These are phyloP conservation scores for Eucalyptus cloeziana DNA, from an alignment of 345 rosid genomes.

Conservation along the genomic window DNA sequence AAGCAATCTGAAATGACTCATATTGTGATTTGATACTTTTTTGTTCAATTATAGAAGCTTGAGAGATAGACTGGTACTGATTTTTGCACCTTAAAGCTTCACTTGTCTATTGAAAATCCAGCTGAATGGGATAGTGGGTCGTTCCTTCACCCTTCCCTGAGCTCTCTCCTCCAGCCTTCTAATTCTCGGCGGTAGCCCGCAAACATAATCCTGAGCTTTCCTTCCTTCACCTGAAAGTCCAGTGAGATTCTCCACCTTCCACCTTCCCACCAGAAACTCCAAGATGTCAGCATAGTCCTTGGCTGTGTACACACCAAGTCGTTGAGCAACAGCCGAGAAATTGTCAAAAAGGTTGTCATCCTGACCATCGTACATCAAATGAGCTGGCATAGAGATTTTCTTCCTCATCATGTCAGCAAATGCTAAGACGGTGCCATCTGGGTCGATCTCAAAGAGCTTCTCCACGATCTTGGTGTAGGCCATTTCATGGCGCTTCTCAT, in stretches of 20 bases:
- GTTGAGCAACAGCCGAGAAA: slow-evolving; percentile 85
- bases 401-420: slow-evolving; percentile 96
- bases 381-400: slow-evolving; percentile 97
- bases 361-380: slow-evolving; percentile 79
- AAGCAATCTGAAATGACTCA: not conserved
- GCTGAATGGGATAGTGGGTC: slow-evolving; percentile 55
- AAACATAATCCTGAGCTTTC: slow-evolving; percentile 80
- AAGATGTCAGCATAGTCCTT: slow-evolving; percentile 81
- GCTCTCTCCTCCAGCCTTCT: slow-evolving; percentile 86
- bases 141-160: slow-evolving; percentile 55
- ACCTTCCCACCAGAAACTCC: slow-evolving; percentile 75
- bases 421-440: slow-evolving; percentile 65
- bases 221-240: slow-evolving; percentile 75
- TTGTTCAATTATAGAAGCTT: not conserved
- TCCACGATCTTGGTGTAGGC: slow-evolving; percentile 89
- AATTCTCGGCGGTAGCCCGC: slow-evolving; percentile 60
- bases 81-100: slow-evolving; percentile 19
- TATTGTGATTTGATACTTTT: not conserved
- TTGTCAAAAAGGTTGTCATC: slow-evolving; percentile 67
- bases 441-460: slow-evolving; percentile 86
- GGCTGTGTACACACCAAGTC: slow-evolving; percentile 83
- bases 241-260: slow-evolving; percentile 49
- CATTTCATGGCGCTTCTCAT: slow-evolving; percentile 91
- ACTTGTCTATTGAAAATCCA: slow-evolving; percentile 76
- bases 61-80: not conserved